Evolutionary conservation across 306 rosid species (phyloP).

Genomic region (Malus sylvestris): DNA sequence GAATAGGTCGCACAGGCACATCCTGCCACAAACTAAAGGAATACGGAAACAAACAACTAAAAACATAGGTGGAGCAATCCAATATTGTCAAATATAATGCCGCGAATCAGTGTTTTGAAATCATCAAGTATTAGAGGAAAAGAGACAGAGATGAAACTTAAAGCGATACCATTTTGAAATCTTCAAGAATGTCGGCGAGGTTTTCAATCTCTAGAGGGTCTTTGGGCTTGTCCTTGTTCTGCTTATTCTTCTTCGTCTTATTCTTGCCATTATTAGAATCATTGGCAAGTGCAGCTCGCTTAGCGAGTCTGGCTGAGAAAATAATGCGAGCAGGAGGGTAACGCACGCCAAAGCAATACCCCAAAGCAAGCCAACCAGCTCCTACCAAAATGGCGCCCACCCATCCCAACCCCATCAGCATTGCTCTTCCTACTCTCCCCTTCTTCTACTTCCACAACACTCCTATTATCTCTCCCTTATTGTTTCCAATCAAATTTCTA

Average conservation of each 20-base stretch:
- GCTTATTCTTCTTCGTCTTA: conserved; percentile 22
- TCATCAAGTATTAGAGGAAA: neutral
- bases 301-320: conserved; percentile 24
- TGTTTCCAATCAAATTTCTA: neutral
- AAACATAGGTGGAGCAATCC: too few relatives aligned
- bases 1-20: neutral
- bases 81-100: too few relatives aligned
- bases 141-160: neutral
- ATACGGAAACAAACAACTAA: too few relatives aligned
- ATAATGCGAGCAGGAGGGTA: conserved; percentile 55
- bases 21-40: too few relatives aligned
- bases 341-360: conserved; percentile 65
- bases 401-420: conserved; percentile 36
- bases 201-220: conserved; percentile 69
- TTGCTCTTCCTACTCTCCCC: conserved; percentile 3
- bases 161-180: conserved; percentile 74
- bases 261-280: conserved; percentile 17
- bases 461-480: neutral
- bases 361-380: conserved; percentile 84
- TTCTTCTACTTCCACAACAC: neutral
- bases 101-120: neutral
- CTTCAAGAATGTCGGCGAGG: conserved; percentile 62
- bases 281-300: conserved; percentile 16
- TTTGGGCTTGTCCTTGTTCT: conserved; percentile 38
- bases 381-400: conserved; percentile 73